These are phyloP conservation scores for Sphagnum contortum DNA, from an alignment of 225 moss, liverwort and hornwort species.

Conservation along the genomic window DNA sequence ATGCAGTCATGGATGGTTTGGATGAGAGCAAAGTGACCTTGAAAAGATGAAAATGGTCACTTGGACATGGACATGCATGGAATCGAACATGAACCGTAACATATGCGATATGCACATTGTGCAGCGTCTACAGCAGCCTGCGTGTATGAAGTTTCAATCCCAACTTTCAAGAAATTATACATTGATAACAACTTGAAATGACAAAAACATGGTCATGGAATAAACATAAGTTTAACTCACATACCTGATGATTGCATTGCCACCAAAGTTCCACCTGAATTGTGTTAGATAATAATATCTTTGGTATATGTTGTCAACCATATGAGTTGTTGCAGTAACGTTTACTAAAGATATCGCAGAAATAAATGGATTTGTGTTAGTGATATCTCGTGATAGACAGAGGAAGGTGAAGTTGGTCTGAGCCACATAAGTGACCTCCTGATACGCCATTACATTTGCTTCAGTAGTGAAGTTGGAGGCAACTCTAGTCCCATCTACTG, in stretches of 20 bases:
- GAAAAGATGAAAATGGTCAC: no score
- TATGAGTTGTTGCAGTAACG: background rate
- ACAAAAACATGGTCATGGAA: no score
- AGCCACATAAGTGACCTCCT: background rate
- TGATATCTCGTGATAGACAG: constrained; percentile 2
- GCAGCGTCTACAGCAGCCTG: no score
- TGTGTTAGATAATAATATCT: background rate
- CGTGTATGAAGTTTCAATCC: no score
- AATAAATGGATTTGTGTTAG: background rate
- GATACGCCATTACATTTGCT: background rate
- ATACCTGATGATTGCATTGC: constrained; percentile 2
- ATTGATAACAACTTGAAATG: no score
- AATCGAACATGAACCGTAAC: no score
- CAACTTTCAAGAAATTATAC: no score
- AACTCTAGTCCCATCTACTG: constrained; percentile 9
- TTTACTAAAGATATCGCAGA: constrained; percentile 6
- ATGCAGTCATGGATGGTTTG: no score
- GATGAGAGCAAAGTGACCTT: no score
- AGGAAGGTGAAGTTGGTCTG: constrained; percentile 6
- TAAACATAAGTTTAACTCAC: background rate
- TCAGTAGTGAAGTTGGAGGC: background rate
- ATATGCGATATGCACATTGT: no score
- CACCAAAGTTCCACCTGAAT: constrained; percentile 5
- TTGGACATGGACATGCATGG: no score
- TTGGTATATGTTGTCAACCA: background rate